Conservation (phyloP, 495 filamentous ascomycete genomes). For the Trichoderma asperelloides region DNA sequence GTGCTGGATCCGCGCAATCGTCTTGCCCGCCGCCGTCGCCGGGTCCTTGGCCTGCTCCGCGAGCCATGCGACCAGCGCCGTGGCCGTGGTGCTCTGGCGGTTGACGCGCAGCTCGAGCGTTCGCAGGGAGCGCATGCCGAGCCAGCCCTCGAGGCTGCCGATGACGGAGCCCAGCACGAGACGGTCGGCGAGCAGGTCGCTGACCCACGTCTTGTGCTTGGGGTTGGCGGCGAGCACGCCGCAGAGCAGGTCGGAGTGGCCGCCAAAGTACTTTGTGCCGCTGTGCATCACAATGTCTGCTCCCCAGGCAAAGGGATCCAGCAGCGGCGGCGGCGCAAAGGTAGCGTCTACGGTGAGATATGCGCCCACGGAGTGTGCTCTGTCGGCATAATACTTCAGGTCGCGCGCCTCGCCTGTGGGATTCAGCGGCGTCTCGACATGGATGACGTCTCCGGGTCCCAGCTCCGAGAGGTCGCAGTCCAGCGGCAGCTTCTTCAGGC, state of each 20-base stretch:
- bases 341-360: constrained; percentile 80
- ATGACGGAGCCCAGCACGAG: constrained; percentile 72
- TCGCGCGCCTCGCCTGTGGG: constrained; percentile 72
- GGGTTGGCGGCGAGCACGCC: constrained; percentile 64
- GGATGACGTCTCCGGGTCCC: constrained; percentile 70
- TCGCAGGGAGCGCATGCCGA: constrained; percentile 74
- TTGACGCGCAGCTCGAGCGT: constrained; percentile 77
- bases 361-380: constrained; percentile 64
- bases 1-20: constrained; percentile 58
- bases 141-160: constrained; percentile 87
- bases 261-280: constrained; percentile 92
- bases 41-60: constrained; percentile 34
- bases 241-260: constrained; percentile 83
- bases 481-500: constrained; percentile 55
- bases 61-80: constrained; percentile 63
- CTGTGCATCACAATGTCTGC: constrained; percentile 83
- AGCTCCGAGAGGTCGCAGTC: constrained; percentile 36
- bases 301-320: constrained; percentile 73
- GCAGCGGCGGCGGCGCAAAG: constrained; percentile 83
- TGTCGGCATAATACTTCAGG: constrained; percentile 57
- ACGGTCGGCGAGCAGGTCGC: constrained; percentile 53
- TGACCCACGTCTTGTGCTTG: constrained; percentile 41
- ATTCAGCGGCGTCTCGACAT: constrained; percentile 88
- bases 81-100: constrained; percentile 62
- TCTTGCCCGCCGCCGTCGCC: constrained; percentile 35